A percentile compares a stretch with the other conserved stretches of the same genome.
phyloP scores from a whole-genome alignment of 495 filamentous ascomycete species.

The Letharia lupina region DNA sequence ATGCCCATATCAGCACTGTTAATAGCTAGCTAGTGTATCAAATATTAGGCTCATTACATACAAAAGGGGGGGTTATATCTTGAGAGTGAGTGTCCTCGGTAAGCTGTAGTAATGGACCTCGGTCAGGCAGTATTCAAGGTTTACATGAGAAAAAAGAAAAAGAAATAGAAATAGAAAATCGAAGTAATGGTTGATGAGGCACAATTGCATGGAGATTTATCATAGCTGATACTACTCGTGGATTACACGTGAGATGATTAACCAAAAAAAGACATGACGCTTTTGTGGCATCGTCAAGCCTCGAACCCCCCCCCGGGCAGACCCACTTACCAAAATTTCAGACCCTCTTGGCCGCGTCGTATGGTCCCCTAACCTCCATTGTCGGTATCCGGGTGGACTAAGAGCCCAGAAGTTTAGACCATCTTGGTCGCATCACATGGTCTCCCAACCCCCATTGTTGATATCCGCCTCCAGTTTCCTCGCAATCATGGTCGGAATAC shows the following conservation, averaged over 20 bases:
- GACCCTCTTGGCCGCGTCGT: not conserved
- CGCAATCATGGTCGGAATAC: constrained; percentile 79
- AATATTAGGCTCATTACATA: not conserved
- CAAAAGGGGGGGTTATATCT: not conserved
- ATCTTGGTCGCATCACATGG: constrained; percentile 38
- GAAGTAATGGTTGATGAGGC: not conserved
- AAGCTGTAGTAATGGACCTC: not conserved
- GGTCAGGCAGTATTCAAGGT: not conserved
- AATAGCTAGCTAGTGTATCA: not conserved
- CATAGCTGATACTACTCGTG: not conserved
- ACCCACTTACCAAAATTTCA: not conserved
- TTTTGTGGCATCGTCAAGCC: not conserved
- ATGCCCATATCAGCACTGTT: not conserved
- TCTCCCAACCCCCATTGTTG: constrained; percentile 97
- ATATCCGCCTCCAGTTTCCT: constrained; percentile 87
- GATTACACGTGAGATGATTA: not conserved
- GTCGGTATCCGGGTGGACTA: constrained; percentile 52
- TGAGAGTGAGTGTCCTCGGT: not conserved
- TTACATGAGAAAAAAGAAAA: too few species aligned
- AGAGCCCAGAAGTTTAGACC: not conserved
- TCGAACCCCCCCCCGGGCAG: not conserved
- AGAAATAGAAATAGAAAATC: not conserved
- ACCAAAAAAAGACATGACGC: not conserved
- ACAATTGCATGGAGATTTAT: not conserved
- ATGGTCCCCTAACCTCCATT: constrained; percentile 95